These are phyloP conservation scores for Rozella allomycis DNA, from an alignment of 371 early-diverging fungal genomes.

Conservation along the genomic window DNA sequence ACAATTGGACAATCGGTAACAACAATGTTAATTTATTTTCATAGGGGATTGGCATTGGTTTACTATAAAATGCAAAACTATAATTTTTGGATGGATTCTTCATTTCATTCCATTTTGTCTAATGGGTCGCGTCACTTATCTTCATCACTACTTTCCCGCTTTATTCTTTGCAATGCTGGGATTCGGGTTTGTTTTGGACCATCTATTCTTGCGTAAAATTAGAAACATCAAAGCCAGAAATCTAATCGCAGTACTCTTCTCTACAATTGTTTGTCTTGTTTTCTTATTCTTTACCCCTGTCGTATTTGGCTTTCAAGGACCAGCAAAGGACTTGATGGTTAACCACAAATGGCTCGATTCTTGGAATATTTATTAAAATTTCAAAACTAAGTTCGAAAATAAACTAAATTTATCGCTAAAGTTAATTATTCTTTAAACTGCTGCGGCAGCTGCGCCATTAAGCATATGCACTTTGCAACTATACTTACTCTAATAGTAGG, in stretches of 20 bases:
- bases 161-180: conserved; percentile 78
- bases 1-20: conserved; percentile 23
- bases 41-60: not conserved
- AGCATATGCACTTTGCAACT: too few relatives aligned
- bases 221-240: not conserved
- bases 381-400: too few relatives aligned
- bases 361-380: too few relatives aligned
- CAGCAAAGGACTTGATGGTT: too few relatives aligned
- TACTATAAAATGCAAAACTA: not conserved
- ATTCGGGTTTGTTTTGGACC: conserved; percentile 48
- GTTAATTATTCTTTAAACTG: too few relatives aligned
- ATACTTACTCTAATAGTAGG: too few relatives aligned
- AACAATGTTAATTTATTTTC: not conserved
- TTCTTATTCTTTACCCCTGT: conserved; percentile 1
- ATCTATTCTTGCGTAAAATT: conserved; percentile 10
- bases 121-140: conserved; percentile 90
- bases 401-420: too few relatives aligned
- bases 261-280: not conserved
- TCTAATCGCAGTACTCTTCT: not conserved
- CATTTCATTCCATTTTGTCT: conserved; percentile 94
- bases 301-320: conserved; percentile 1
- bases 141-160: conserved; percentile 97
- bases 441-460: too few relatives aligned
- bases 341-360: too few relatives aligned
- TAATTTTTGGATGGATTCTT: conserved; percentile 66